Evolutionary conservation across 1,139 yeast genomes (phyloP), one percentile per base, ranked within the genome.

Genomic region (Hyphopichia buzzinii): DNA sequence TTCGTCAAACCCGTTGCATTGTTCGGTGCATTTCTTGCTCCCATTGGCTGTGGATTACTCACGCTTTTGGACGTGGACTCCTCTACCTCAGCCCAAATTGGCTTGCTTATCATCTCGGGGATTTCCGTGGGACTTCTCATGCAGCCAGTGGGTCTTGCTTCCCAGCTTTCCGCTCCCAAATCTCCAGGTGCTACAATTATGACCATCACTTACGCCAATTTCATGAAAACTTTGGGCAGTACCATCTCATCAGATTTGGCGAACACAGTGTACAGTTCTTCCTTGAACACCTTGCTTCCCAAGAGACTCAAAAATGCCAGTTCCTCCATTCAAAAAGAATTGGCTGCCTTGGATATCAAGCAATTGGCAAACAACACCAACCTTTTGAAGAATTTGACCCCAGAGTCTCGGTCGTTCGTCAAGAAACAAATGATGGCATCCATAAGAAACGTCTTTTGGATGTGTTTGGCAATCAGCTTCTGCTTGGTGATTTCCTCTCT

Each of bases 131-230:
- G 73, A 7, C 35, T 57, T 5, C 48, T 46, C 35, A 49, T 63
- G 55, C 72, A 65, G 46, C 47, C 59, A 8, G 34, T 56, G 2
- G 39, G 63, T 11, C 49, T 62, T 13, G 49, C 57, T 2, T 52
- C 64, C 3, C 72, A 65, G 43, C 46, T 66, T 3, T 44, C 51
- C 15, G 71, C 72, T 2, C 72, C 72, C 19, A 57, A 61, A 36
- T 48, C 60, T 4, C 59, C 65, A 3, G 72, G 72, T 11, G 60
- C 64, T 8, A 52, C 55, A 16, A 67, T 69, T 33, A 48, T 65
- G 58, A 53, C 69, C 5, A 65, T 72, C 4, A 51, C 67, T 3
- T 57, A 58, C 32, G 27, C 62, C 17, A 59, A 58, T 41, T 64
- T 65, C 39, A 39, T 41, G 17, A 59, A 72, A 46, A 47, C 63